These are phyloP conservation scores for Chrysanthemum lavandulifolium DNA, from an alignment of 129 eudicot species.

Conservation along the genomic window DNA sequence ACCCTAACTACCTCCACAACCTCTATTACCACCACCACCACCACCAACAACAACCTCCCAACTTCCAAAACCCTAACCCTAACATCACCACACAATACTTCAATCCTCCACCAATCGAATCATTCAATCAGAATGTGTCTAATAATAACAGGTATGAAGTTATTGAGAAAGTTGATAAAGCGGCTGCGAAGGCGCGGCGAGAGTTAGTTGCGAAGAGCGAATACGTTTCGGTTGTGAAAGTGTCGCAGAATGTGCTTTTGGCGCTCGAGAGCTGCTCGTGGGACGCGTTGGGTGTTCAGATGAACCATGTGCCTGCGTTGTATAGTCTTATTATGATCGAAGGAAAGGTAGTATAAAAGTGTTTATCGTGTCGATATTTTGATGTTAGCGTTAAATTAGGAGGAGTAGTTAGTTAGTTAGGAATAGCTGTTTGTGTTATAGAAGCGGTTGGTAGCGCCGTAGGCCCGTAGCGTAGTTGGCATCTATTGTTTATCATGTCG, in stretches of 20 bases:
- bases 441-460: too few species aligned
- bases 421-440: too few species aligned
- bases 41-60: constrained; percentile 25
- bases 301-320: constrained; percentile 67
- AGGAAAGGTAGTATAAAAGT: constrained; percentile 53
- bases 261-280: constrained; percentile 53
- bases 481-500: too few species aligned
- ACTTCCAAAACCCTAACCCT: constrained; percentile 13
- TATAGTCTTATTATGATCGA: constrained; percentile 20
- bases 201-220: constrained; percentile 48
- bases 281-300: constrained; percentile 67
- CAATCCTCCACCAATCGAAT: too few species aligned
- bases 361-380: too few species aligned
- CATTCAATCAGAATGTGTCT: not conserved
- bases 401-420: too few species aligned
- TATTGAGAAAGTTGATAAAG: constrained; percentile 47
- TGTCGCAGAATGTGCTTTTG: constrained; percentile 56
- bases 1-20: too few species aligned
- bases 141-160: not conserved
- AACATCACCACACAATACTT: constrained; percentile 2
- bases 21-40: too few species aligned
- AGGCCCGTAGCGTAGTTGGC: too few species aligned
- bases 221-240: constrained; percentile 64
- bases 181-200: constrained; percentile 43
- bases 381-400: too few species aligned